Base-by-base conservation (phyloP, 768 basidiomycete genomes). In the Roridomyces roridus region DNA sequence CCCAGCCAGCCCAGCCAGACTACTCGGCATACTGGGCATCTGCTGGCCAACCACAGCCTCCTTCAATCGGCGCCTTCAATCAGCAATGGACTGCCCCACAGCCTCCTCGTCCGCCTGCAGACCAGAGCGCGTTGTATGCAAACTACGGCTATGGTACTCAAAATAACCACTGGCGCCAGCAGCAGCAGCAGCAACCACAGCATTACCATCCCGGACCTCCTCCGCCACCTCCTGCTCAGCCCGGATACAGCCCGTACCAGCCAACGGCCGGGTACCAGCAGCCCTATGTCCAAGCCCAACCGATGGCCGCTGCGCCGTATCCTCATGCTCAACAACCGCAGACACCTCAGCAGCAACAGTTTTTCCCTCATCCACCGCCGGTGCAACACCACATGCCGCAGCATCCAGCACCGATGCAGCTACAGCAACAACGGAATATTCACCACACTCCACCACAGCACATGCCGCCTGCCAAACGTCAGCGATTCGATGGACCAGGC, bases 61-160 rank as follows among this genome's bases (percentile, higher is more conserved):
- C 80, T 46, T 68, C 74, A 41, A 74, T 77, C 51, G 76, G 70
- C 54, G 75, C 80, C 39, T 90, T 87, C 63, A 83, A 79, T 57
- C 81, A 87, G 12, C 88, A 91, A 70, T 89, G 87, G 88, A 78
- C 76, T 47, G 70, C 84, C 14, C 79, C 85, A 4, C 88, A 86
- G 67, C 81, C 85, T 31, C 81, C 86, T 40, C 78, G 87, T 45
- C 88, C 89, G 28, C 78, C 90, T 28, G 78, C 89, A 14, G 90
- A 93, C 63, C 92, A 94, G 67, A 90, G 87, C 68, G 87, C 90
- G 23, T 74, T 95, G 20, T 96, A 95, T 68, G 92, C 92, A 1
- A 94, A 94, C 68, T 96, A 96, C 67, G 94, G 94, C 28, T 96
- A 96, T 69, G 91, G 92, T 3, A 81, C 85, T 44, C 87, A 89